A percentile compares a stretch with the other conserved stretches of the same genome.
Conservation (phyloP, 768 basidiomycete species). For the Pulveroboletus sp. region DNA sequence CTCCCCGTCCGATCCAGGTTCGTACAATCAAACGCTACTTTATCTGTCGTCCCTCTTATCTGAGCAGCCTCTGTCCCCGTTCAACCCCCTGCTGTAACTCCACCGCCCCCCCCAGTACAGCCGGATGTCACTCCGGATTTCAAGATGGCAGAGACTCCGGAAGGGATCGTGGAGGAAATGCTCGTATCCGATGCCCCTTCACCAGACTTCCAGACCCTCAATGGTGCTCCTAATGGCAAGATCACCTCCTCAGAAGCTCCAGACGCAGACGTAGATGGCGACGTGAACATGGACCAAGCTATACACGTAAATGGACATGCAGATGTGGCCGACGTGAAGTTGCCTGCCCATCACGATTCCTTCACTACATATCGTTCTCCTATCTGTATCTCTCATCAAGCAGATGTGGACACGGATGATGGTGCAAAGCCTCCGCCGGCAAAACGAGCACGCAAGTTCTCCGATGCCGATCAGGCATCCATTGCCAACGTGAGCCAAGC, state of each 20-base stretch:
- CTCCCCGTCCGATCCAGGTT: slow-evolving; percentile 51
- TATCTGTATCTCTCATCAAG: slow-evolving; percentile 29
- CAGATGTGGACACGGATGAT: slow-evolving; percentile 30
- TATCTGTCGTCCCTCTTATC: slow-evolving; percentile 26
- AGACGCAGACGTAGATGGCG: slow-evolving; percentile 24
- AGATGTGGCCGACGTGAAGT: slow-evolving; percentile 4
- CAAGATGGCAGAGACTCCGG: slow-evolving; percentile 43
- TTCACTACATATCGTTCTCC: slow-evolving; percentile 35
- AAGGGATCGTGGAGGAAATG: slow-evolving; percentile 15
- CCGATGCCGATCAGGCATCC: slow-evolving; percentile 72
- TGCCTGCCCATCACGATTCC: slow-evolving; percentile 27
- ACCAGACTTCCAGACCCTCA: slow-evolving; percentile 5
- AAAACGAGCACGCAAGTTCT: slow-evolving; percentile 72
- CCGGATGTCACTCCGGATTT: slow-evolving; percentile 49
- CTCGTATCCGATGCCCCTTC: slow-evolving; percentile 10
- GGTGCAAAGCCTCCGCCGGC: slow-evolving; percentile 72
- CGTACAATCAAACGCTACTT: slow-evolving; percentile 19
- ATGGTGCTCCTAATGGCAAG: slow-evolving; percentile 16
- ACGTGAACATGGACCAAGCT: slow-evolving; percentile 28
- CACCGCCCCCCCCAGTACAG: slow-evolving; percentile 42
- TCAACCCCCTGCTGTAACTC: slow-evolving; percentile 42
- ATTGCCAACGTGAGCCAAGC: slow-evolving; percentile 61
- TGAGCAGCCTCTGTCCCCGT: slow-evolving; percentile 40
- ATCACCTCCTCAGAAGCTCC: slow-evolving; percentile 32
- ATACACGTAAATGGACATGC: slow-evolving; percentile 25